Conservation (phyloP, 2,329 filamentous ascomycete species). For the Gyromitra esculenta region DNA sequence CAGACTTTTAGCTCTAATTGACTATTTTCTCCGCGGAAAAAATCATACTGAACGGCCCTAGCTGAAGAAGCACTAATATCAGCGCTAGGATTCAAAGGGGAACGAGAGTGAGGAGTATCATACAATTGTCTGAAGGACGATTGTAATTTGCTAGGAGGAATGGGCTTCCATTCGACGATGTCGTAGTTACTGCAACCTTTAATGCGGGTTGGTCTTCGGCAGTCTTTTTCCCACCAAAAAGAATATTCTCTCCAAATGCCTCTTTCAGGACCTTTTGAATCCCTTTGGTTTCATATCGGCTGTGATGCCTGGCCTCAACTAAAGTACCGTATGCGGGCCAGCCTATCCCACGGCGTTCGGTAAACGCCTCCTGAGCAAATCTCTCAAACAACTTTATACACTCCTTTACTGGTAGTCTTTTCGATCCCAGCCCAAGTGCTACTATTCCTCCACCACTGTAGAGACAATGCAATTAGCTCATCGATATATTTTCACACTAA, state of each 20-base stretch:
- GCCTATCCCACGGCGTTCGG: constrained; percentile 59
- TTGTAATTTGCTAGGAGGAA: constrained; percentile 64
- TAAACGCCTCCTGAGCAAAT: constrained; percentile 62
- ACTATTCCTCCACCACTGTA: constrained; percentile 63
- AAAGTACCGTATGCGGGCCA: constrained; percentile 59
- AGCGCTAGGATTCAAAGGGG: constrained; percentile 33
- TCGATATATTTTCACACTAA: background rate
- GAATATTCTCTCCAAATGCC: constrained; percentile 59
- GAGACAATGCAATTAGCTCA: background rate
- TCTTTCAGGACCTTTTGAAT: constrained; percentile 60
- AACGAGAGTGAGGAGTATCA: constrained; percentile 3
- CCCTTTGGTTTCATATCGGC: constrained; percentile 59
- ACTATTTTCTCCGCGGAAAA: constrained; percentile 61
- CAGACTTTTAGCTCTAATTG: constrained; percentile 63
- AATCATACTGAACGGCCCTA: constrained; percentile 58
- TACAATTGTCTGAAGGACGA: constrained; percentile 56
- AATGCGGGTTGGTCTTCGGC: constrained; percentile 33
- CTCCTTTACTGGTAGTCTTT: constrained; percentile 60
- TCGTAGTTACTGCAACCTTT: constrained; percentile 62
- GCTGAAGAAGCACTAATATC: background rate
- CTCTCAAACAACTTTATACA: constrained; percentile 61
- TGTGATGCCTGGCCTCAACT: constrained; percentile 58
- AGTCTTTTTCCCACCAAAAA: constrained; percentile 60
- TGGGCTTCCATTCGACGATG: constrained; percentile 61
- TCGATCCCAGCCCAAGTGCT: constrained; percentile 62